A percentile compares a stretch with the other conserved stretches of the same genome.
These are phyloP conservation scores for Pseudogymnoascus sp. DNA, from an alignment of 2,329 filamentous ascomycete genomes.

Conservation along the genomic window DNA sequence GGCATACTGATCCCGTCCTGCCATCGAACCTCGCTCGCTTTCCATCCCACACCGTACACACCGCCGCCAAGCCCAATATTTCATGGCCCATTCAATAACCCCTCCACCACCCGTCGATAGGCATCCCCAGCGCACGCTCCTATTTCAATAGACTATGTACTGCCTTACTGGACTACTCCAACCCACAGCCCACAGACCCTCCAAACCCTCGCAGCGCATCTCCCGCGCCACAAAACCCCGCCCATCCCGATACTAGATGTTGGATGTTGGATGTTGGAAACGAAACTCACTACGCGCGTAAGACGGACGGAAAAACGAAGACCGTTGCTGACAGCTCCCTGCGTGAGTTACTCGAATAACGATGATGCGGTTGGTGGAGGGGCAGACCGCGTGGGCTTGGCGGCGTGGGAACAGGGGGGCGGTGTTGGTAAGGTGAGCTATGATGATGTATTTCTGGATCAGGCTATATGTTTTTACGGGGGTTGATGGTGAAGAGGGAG, in stretches of 20 bases:
- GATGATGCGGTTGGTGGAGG: background rate
- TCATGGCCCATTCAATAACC: background rate
- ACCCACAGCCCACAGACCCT: background rate
- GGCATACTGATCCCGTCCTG: background rate
- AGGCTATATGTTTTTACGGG: background rate
- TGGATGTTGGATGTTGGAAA: background rate
- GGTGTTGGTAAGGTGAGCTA: background rate
- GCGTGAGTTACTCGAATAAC: background rate
- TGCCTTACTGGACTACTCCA: background rate
- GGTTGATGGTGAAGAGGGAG: background rate
- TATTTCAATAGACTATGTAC: background rate
- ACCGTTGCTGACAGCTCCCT: background rate
- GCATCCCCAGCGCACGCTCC: background rate
- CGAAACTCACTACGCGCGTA: background rate
- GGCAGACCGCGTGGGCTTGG: background rate
- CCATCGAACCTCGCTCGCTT: background rate
- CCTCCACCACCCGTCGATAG: background rate
- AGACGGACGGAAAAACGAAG: background rate
- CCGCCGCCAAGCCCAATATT: background rate
- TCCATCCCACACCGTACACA: background rate
- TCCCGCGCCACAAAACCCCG: background rate
- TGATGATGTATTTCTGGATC: background rate
- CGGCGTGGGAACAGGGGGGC: background rate
- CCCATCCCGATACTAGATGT: background rate
- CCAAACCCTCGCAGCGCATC: background rate